Base-by-base conservation (phyloP, 2,329 filamentous ascomycete species). In the Beauveria brongniartii region DNA sequence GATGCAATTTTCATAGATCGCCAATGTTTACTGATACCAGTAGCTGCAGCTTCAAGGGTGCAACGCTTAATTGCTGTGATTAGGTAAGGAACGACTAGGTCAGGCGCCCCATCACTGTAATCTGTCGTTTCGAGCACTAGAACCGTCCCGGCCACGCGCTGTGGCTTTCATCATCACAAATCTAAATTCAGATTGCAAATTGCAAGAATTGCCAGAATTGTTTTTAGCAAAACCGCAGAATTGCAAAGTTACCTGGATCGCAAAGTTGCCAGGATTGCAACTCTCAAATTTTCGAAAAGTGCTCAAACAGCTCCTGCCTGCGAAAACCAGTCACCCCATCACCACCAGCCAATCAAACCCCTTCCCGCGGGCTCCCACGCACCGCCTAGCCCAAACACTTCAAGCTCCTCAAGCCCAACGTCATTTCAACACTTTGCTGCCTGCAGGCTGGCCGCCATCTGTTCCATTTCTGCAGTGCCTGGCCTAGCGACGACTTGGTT, bases 391-490 rank as follows among this genome's bases (percentile, higher is more conserved):
- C 34, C 34, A 16, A 22, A 34, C 24, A 26, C 47, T 52, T 52
- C 56, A 43, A 51, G 56, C 46, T 51, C 47, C 34, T 44, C 56
- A 52, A 34, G 37, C 56, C 48, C 56, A 59, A 59, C 47, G 48
- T 59, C 48, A 59, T 59, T 59, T 59, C 56, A 52, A 59, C 56
- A 52, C 30, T 52, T 59, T 59, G 47, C 55, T 58, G 55, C 46
- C 43, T 56, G 54, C 46, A 28, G 44, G 41, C 37, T 34, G 46
- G 30, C 30, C 5, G 16, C 44, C 44, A 43, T 41, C 46, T 22
- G 46, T 50, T 51, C 46, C 43, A 47, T 50, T 20, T 56, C 43
- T 40, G n/a, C 54, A 48, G 54, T 48, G 20, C 43, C 54, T 40
- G 44, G 12, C 34, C 30, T 50, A 22, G 55, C 34, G 30, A 41